Conservation (phyloP, 2,329 filamentous ascomycete species). For the Aspergillus pseudonomiae region DNA sequence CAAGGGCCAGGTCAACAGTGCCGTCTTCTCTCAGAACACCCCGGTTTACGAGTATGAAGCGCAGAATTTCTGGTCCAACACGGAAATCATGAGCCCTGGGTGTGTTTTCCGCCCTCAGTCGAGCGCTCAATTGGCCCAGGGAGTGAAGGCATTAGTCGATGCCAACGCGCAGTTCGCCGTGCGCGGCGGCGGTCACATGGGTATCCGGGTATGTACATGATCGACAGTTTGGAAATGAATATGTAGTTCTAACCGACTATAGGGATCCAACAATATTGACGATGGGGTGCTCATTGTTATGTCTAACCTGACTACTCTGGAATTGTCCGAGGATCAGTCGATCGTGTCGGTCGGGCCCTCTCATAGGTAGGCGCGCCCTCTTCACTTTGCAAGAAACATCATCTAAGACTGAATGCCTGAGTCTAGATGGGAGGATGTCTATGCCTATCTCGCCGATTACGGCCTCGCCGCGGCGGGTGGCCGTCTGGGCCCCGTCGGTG, state of each 20-base stretch:
- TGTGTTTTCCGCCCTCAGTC: constrained; percentile 40
- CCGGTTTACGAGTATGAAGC: constrained; percentile 35
- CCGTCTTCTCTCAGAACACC: constrained; percentile 26
- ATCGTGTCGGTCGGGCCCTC: constrained; percentile 33
- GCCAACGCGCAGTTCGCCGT: constrained; percentile 35
- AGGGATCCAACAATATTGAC: constrained; percentile 39
- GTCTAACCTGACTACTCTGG: constrained; percentile 32
- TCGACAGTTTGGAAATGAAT: not conserved
- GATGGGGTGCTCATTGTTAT: constrained; percentile 39
- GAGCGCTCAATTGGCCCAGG: constrained; percentile 28
- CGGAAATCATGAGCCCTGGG: constrained; percentile 35
- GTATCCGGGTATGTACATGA: constrained; percentile 28
- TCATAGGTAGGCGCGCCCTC: constrained; percentile 24
- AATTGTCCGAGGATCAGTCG: constrained; percentile 31
- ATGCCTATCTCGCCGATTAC: constrained; percentile 27
- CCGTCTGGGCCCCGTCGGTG: constrained; percentile 34
- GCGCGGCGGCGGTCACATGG: constrained; percentile 40
- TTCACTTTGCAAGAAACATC: not conserved
- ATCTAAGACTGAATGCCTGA: not conserved
- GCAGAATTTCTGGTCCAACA: constrained; percentile 41
- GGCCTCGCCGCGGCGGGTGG: constrained; percentile 29
- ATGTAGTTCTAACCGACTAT: not conserved
- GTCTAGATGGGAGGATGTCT: constrained; percentile 40
- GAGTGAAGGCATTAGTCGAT: constrained; percentile 23
- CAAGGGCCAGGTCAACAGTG: constrained; percentile 17